phyloP scores from a whole-genome alignment of 148 eudicot genomes.

The Chenopodium formosanum region DNA sequence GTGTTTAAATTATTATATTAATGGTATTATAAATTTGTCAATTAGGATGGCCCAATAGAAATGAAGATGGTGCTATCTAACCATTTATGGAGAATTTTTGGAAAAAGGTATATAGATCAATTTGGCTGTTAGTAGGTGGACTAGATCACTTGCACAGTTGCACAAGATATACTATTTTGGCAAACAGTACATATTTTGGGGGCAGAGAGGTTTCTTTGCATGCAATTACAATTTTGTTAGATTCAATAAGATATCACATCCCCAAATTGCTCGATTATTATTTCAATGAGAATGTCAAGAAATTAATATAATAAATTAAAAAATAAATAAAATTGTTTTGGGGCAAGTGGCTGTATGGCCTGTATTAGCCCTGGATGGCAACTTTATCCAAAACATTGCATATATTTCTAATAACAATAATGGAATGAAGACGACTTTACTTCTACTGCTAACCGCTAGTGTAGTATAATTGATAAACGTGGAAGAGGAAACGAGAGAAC shows the following conservation, averaged over 20 bases:
- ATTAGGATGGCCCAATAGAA: too few relatives aligned
- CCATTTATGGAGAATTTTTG: too few relatives aligned
- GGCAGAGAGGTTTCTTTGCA: background rate
- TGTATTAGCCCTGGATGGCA: background rate
- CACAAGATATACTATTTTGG: background rate
- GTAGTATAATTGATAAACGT: background rate
- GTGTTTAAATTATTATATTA: too few relatives aligned
- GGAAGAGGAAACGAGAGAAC: background rate
- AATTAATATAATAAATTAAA: too few relatives aligned
- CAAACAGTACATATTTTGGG: background rate
- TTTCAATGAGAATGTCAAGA: background rate
- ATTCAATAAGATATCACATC: slow-evolving; percentile 3
- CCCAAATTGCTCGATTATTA: slow-evolving; percentile 1
- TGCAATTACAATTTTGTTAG: slow-evolving; percentile 2
- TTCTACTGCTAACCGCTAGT: background rate
- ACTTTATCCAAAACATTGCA: background rate
- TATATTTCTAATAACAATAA: background rate
- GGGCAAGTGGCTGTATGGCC: background rate
- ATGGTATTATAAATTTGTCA: too few relatives aligned
- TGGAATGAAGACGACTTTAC: background rate
- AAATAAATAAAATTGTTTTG: background rate
- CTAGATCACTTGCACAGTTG: background rate
- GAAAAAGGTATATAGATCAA: background rate
- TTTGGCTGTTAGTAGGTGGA: background rate
- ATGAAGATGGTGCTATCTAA: too few relatives aligned